A percentile compares a stretch with the other conserved stretches of the same genome.
Evolutionary conservation across 2,329 filamentous ascomycete genomes (phyloP).

Genomic region (Lasiodiplodia theobromae): DNA sequence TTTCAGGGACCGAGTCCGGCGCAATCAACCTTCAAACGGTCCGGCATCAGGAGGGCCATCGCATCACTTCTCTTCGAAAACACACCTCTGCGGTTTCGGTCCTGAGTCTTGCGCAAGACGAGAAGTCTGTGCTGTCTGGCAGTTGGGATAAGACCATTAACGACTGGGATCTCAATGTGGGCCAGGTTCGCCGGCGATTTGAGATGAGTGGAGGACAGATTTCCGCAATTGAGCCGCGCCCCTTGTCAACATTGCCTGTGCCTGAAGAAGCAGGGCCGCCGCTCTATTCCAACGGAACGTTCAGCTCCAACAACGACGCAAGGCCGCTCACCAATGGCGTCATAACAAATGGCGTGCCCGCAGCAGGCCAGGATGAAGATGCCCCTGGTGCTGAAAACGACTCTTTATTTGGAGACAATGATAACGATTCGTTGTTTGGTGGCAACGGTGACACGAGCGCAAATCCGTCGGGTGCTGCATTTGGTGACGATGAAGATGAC

Average conservation of each 20-base stretch:
- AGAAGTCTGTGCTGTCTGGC: slow-evolving; percentile 85
- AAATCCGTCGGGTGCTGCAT: slow-evolving; percentile 57
- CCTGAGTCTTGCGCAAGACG: slow-evolving; percentile 80
- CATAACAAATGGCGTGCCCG: slow-evolving; percentile 49
- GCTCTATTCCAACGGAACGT: slow-evolving; percentile 67
- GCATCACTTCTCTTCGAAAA: slow-evolving; percentile 79
- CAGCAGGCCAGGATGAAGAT: slow-evolving; percentile 55
- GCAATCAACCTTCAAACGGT: slow-evolving; percentile 93
- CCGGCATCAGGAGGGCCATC: slow-evolving; percentile 91
- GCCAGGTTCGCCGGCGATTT: slow-evolving; percentile 77
- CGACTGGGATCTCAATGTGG: slow-evolving; percentile 94
- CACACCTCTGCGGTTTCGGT: slow-evolving; percentile 94
- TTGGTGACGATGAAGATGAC: slow-evolving; percentile 83
- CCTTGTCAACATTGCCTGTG: slow-evolving; percentile 75
- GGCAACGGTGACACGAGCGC: slow-evolving; percentile 67
- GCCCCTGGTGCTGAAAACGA: slow-evolving; percentile 72
- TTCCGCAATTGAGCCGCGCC: slow-evolving; percentile 84
- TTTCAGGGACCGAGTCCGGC: slow-evolving; percentile 89
- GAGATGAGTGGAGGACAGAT: slow-evolving; percentile 83
- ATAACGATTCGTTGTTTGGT: slow-evolving; percentile 84
- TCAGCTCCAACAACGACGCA: slow-evolving; percentile 74
- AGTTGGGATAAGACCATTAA: slow-evolving; percentile 96
- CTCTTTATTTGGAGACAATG: slow-evolving; percentile 81
- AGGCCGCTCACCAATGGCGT: slow-evolving; percentile 65
- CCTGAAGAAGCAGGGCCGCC: slow-evolving; percentile 73